Conservation (phyloP, 1,284 basidiomycete genomes). For the Clitocybe nebularis region DNA sequence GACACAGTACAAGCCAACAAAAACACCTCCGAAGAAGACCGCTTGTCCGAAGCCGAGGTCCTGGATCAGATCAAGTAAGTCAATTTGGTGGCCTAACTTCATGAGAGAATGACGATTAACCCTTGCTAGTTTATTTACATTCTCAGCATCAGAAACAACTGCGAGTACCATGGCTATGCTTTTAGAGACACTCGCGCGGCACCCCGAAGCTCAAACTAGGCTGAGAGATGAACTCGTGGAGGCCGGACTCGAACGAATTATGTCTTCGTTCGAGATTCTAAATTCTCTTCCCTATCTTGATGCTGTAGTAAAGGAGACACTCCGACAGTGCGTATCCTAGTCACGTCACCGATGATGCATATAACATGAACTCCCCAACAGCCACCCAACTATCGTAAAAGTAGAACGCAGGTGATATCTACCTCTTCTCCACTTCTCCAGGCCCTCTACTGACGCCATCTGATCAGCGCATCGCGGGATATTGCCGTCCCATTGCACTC, state of each 20-base stretch:
- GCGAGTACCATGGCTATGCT: background rate
- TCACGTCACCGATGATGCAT: too few relatives aligned
- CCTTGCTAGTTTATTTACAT: background rate
- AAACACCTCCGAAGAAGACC: background rate
- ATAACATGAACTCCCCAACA: too few relatives aligned
- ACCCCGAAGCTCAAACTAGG: background rate
- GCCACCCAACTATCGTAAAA: too few relatives aligned
- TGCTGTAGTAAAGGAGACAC: background rate
- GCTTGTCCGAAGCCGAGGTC: background rate
- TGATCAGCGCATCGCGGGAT: too few relatives aligned
- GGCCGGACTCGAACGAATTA: background rate
- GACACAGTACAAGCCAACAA: background rate
- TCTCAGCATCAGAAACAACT: background rate
- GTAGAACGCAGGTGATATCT: too few relatives aligned
- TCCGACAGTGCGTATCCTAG: too few relatives aligned
- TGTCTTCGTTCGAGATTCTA: background rate
- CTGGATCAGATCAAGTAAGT: background rate
- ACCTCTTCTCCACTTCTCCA: too few relatives aligned
- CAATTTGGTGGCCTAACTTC: background rate
- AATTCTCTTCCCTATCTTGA: background rate
- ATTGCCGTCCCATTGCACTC: too few relatives aligned
- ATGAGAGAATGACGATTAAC: background rate
- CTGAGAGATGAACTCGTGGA: background rate
- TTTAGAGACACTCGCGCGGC: background rate
- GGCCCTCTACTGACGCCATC: too few relatives aligned